Evolutionary conservation across 495 filamentous ascomycete species (phyloP).

Genomic region (Xylaria castorea): DNA sequence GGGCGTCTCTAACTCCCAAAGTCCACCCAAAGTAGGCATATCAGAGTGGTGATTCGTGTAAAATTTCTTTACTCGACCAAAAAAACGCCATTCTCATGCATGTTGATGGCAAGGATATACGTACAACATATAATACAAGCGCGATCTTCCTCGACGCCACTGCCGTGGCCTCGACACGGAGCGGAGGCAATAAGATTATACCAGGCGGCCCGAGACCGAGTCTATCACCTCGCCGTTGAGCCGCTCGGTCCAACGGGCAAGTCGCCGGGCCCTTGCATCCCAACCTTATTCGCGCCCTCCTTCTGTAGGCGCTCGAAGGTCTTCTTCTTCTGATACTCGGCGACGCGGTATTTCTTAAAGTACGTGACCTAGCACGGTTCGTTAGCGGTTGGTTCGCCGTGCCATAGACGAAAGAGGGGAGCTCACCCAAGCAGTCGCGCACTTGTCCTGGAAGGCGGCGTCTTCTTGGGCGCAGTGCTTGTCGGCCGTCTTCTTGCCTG

Average conservation of each 20-base stretch:
- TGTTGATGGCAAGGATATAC: slow-evolving; percentile 13
- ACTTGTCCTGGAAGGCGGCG: slow-evolving; percentile 73
- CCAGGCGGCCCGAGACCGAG: not conserved
- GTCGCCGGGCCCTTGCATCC: slow-evolving; percentile 34
- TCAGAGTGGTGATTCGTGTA: not conserved
- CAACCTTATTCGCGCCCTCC: slow-evolving; percentile 75
- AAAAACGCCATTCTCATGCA: slow-evolving; percentile 17
- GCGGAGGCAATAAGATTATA: not conserved
- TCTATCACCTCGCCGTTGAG: not conserved
- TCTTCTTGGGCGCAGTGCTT: slow-evolving; percentile 72
- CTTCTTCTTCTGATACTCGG: slow-evolving; percentile 84
- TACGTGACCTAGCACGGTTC: slow-evolving; percentile 76
- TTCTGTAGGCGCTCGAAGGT: slow-evolving; percentile 78
- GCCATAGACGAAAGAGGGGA: not conserved
- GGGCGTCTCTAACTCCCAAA: not conserved
- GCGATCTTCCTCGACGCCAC: not conserved
- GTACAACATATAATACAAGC: slow-evolving; percentile 26
- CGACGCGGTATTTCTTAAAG: slow-evolving; percentile 94
- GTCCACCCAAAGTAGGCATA: not conserved
- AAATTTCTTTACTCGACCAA: not conserved
- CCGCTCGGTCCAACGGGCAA: slow-evolving; percentile 22
- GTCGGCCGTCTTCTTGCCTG: slow-evolving; percentile 61
- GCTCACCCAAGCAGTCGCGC: slow-evolving; percentile 81
- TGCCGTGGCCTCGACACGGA: not conserved
- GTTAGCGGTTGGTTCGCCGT: slow-evolving; percentile 5